These are phyloP conservation scores for Clitopilus passeckerianus DNA, from an alignment of 768 basidiomycete species.

Conservation along the genomic window DNA sequence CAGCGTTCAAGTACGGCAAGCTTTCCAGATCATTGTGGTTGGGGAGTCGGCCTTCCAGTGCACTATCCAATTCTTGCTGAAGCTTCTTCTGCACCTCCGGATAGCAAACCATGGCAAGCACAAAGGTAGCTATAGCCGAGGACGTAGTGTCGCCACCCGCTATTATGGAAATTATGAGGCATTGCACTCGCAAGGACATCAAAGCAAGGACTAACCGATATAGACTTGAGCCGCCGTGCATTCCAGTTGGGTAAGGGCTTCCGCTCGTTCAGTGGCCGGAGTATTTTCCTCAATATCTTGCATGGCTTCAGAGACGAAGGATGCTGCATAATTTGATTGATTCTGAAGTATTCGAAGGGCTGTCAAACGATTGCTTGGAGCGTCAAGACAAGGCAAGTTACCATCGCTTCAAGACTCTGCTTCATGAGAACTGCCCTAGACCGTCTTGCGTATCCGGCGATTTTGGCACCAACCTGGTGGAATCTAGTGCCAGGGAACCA, in stretches of 20 bases:
- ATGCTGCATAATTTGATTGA: background rate
- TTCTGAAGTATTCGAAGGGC: background rate
- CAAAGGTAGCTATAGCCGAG: conserved; percentile 21
- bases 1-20: conserved; percentile 25
- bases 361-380: background rate
- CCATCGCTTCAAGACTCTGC: background rate
- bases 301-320: background rate
- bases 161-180: background rate
- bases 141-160: conserved; percentile 3
- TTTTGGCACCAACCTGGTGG: background rate
- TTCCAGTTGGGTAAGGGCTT: background rate
- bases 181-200: background rate
- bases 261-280: background rate
- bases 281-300: background rate
- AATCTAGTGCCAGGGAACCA: conserved; percentile 15
- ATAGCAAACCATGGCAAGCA: conserved; percentile 23
- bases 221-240: background rate
- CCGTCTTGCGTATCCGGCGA: background rate
- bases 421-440: background rate
- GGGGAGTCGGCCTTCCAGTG: conserved; percentile 26
- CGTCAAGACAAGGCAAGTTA: background rate
- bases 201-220: background rate
- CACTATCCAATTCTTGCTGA: conserved; percentile 27
- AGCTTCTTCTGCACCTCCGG: conserved; percentile 25
- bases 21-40: conserved; percentile 19